Percentiles rank a stretch among this genome's conserved stretches.
phyloP scores from a whole-genome alignment of 345 rosid genomes.

The Punica granatum region DNA sequence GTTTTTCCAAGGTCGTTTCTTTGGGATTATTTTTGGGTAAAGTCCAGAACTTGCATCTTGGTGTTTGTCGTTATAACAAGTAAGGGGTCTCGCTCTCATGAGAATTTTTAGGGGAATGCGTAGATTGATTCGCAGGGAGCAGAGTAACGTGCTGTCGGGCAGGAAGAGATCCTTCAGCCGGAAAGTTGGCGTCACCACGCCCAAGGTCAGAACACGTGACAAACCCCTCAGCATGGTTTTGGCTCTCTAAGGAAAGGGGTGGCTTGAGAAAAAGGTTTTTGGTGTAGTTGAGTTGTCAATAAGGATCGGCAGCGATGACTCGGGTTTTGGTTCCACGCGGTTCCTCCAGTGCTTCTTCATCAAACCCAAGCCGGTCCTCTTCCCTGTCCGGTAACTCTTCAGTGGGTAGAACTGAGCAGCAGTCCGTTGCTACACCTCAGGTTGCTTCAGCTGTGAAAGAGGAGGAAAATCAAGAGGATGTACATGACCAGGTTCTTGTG shows the following conservation, averaged over 20 bases:
- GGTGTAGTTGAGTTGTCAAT: conserved; percentile 12
- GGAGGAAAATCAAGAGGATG: conserved; percentile 57
- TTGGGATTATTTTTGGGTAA: conserved; percentile 36
- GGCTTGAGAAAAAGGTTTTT: conserved; percentile 5
- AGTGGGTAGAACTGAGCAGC: conserved; percentile 51
- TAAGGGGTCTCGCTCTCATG: conserved; percentile 79
- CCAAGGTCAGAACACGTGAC: conserved; percentile 85
- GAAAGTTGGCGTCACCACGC: conserved; percentile 66
- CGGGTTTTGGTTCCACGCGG: conserved; percentile 93
- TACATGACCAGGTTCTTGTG: conserved; percentile 38
- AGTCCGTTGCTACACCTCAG: conserved; percentile 25
- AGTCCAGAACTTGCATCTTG: conserved; percentile 9
- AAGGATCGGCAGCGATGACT: conserved; percentile 42
- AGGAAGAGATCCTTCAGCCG: conserved; percentile 82
- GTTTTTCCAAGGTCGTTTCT: conserved; percentile 35
- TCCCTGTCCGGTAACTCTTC: conserved; percentile 45
- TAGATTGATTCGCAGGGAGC: conserved; percentile 65
- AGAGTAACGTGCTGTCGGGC: conserved; percentile 39
- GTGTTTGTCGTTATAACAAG: conserved; percentile 48
- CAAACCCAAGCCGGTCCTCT: conserved; percentile 61
- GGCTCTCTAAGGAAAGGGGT: conserved; percentile 26
- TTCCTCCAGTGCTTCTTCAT: conserved; percentile 61
- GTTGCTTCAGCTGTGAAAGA: conserved; percentile 37
- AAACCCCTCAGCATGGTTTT: conserved; percentile 46
- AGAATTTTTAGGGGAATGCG: conserved; percentile 99